phyloP scores from a whole-genome alignment of 208 protist genomes.

The Sergeia podlipaevii region DNA sequence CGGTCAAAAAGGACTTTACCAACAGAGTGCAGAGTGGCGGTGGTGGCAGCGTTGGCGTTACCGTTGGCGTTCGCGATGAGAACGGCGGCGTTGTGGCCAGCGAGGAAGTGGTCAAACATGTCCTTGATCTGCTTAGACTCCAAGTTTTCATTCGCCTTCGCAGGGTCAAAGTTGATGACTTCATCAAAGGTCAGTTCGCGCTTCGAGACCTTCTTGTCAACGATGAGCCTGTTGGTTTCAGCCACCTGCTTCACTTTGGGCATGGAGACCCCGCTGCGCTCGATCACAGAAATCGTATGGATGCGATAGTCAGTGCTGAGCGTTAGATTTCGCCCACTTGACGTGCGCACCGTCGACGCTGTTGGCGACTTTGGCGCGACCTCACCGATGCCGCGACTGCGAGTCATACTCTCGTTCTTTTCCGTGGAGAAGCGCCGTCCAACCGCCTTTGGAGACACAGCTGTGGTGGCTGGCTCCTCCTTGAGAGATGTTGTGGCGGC shows the following conservation, averaged over 20 bases:
- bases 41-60: slow-evolving; percentile 13
- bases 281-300: slow-evolving; percentile 21
- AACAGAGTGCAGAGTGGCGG: slow-evolving; percentile 13
- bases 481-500: too few species aligned
- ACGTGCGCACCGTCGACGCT: too few species aligned
- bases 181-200: slow-evolving; percentile 19
- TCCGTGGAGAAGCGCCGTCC: too few species aligned
- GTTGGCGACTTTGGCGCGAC: background rate
- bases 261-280: slow-evolving; percentile 7
- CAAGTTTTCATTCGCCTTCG: slow-evolving; percentile 3
- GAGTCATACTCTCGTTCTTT: too few species aligned
- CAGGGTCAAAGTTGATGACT: slow-evolving; percentile 27
- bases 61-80: slow-evolving; percentile 41
- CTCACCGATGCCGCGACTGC: too few species aligned
- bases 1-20: slow-evolving; percentile 18
- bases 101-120: slow-evolving; percentile 39
- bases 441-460: too few species aligned
- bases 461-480: too few species aligned
- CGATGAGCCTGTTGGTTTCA: slow-evolving; percentile 7
- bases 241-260: slow-evolving; percentile 11
- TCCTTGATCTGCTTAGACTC: slow-evolving; percentile 23
- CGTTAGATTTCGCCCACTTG: background rate
- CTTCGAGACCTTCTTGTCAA: slow-evolving; percentile 8
- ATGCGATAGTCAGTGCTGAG: slow-evolving; percentile 14
- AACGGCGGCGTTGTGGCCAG: slow-evolving; percentile 50